Evolutionary conservation across 306 rosid species (phyloP).

Genomic region (Glycine tomentella): DNA sequence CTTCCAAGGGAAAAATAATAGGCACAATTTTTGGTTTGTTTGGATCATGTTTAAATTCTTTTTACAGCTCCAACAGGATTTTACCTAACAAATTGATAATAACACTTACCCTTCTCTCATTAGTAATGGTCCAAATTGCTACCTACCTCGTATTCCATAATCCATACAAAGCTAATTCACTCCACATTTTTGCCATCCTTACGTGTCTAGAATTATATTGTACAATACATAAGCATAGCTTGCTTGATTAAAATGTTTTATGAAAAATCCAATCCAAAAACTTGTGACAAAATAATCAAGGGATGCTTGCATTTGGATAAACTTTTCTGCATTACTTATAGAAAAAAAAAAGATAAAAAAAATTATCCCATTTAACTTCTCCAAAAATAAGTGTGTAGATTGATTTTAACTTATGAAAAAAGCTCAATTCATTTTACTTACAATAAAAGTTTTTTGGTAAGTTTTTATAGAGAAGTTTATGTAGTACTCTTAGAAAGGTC

Average conservation of each 20-base stretch:
- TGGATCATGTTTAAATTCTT: not conserved
- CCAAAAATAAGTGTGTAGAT: too few species aligned
- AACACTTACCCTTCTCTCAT: not conserved
- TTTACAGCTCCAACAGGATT: conserved; percentile 2
- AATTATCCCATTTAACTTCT: not conserved
- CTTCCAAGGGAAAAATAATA: not conserved
- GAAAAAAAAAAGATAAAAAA: too few species aligned
- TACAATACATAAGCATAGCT: not conserved
- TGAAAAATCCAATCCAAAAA: not conserved
- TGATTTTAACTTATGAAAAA: not conserved
- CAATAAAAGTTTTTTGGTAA: too few species aligned
- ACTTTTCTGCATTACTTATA: too few species aligned
- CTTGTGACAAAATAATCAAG: not conserved
- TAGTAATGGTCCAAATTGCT: conserved; percentile 13
- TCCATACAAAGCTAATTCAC: not conserved
- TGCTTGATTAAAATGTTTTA: not conserved
- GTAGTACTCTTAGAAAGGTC: not conserved
- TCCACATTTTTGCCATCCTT: not conserved
- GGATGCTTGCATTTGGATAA: not conserved
- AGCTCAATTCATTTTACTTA: not conserved
- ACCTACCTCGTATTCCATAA: not conserved
- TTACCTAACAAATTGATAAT: not conserved
- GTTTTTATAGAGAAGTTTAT: not conserved
- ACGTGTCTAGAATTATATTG: conserved; percentile 1
- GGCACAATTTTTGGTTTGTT: not conserved